Evolutionary conservation across 2,329 filamentous ascomycete genomes (phyloP), one percentile per base, ranked within the genome.

Genomic region (Aspergillus pseudonomiae): DNA sequence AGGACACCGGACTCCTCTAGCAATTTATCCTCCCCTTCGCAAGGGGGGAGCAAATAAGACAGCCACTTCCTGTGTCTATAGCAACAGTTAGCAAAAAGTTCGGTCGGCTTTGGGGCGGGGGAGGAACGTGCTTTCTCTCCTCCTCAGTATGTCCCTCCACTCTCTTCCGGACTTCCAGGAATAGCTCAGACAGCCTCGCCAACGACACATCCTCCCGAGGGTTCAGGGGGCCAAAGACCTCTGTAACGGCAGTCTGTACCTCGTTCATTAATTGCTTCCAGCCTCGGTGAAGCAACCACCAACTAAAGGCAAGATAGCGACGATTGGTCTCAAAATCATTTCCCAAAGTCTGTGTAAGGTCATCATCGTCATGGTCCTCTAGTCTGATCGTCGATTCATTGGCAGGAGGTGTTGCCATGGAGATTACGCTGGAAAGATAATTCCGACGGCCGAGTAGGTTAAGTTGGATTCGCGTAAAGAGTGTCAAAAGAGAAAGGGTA

Each of bases 291-390:
- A 99, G 84, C 54, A 99, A 82, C 94, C 94, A 99, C 95, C 95
- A 99, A 79, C 93, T 97, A 77, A 98, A 96, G 46, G 94, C 96
- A 56, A 99, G 84, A 75, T 98, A 99, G 74, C 92, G 91, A 70
- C 94, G 86, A 79, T 99, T 99, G 39, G 93, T 96, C 77, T 97
- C 94, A 70, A 97, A 97, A 78, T 99, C 95, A 77, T 91, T 94
- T 52, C 93, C 93, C 74, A 96, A 93, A 4, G 89, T 86, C 71
- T 94, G 91, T 60, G 94, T 91, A 72, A 91, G 90, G 75, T 95
- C 92, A 75, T 97, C 94, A 75, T 97, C 94, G 73, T 96, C 94
- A 73, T 96, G 89, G 77, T 98, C 95, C 80, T 97, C 93, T 21
- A 98, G 85, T 71, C 86, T 94, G 75, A 99, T 99, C 50, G 88